A percentile compares a stretch with the other conserved stretches of the same genome.
Evolutionary conservation across 2,329 filamentous ascomycete genomes (phyloP).

Genomic region (Niveomyces coronatus): DNA sequence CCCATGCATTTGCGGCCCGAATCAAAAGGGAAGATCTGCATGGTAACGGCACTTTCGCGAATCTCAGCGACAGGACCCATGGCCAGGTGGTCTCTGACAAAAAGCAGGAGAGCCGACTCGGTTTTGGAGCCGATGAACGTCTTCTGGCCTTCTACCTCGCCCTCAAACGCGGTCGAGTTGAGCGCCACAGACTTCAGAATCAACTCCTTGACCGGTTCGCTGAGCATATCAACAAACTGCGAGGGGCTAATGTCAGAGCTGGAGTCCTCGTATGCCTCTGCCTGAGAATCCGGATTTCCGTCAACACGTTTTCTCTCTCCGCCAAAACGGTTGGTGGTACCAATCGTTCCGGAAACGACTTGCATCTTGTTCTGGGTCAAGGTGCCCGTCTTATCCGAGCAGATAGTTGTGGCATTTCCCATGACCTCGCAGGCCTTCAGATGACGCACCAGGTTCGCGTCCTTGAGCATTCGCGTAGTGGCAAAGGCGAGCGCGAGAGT

Average conservation of each 20-base stretch:
- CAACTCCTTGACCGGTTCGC: slow-evolving; percentile 37
- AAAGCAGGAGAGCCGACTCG: slow-evolving; percentile 61
- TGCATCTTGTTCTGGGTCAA: slow-evolving; percentile 61
- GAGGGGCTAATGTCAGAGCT: slow-evolving; percentile 30
- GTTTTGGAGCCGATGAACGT: slow-evolving; percentile 71
- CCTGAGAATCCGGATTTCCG: slow-evolving; percentile 16
- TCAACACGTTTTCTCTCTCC: slow-evolving; percentile 19
- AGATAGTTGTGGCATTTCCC: slow-evolving; percentile 66
- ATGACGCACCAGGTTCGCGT: slow-evolving; percentile 68
- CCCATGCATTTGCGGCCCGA: slow-evolving; percentile 67
- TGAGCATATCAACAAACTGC: slow-evolving; percentile 38
- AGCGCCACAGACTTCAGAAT: slow-evolving; percentile 50
- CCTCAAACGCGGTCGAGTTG: slow-evolving; percentile 69
- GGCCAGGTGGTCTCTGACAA: slow-evolving; percentile 55
- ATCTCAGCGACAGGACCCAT: slow-evolving; percentile 57
- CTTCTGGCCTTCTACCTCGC: slow-evolving; percentile 54
- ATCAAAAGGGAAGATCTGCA: slow-evolving; percentile 66
- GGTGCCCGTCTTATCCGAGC: slow-evolving; percentile 59
- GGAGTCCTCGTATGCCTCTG: slow-evolving; percentile 16
- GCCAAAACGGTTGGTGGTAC: slow-evolving; percentile 45
- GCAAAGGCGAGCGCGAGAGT: slow-evolving; percentile 68
- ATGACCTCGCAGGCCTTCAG: slow-evolving; percentile 72
- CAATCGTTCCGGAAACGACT: slow-evolving; percentile 50
- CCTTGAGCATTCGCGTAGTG: slow-evolving; percentile 65
- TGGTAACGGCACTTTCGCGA: slow-evolving; percentile 46